Evolutionary conservation across 345 rosid species (phyloP).

Genomic region (Geranium rotundifolium): DNA sequence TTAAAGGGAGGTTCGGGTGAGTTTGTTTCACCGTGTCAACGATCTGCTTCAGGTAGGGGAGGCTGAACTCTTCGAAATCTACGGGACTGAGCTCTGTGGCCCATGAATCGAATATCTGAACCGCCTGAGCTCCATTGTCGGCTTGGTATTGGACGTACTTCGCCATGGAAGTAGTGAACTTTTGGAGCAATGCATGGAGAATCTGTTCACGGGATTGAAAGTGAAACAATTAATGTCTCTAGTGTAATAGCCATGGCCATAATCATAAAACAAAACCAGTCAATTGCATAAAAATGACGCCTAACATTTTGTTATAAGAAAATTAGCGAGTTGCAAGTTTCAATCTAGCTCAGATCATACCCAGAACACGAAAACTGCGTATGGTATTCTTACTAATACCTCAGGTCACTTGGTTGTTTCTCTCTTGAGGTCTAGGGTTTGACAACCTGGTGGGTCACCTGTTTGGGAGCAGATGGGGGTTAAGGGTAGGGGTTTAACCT

Average conservation of each 20-base stretch:
- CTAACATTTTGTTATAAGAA: neutral
- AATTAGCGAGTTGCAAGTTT: neutral
- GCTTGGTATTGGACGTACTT: constrained; percentile 79
- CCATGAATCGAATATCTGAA: constrained; percentile 95
- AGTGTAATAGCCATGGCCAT: neutral
- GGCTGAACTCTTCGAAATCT: constrained; percentile 85
- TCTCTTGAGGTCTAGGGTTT: too few relatives aligned
- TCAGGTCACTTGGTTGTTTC: too few relatives aligned
- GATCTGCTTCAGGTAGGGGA: constrained; percentile 80
- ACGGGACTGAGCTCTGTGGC: constrained; percentile 95
- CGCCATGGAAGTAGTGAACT: constrained; percentile 82
- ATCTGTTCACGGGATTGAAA: constrained; percentile 30
- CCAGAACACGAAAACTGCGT: too few relatives aligned
- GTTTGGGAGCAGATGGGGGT: too few relatives aligned
- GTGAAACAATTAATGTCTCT: constrained; percentile 4
- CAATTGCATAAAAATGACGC: neutral
- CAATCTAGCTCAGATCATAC: neutral
- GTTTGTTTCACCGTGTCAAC: constrained; percentile 74
- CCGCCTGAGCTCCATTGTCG: constrained; percentile 89
- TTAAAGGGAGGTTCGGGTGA: constrained; percentile 79
- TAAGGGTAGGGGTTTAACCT: too few relatives aligned
- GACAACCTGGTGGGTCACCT: too few relatives aligned
- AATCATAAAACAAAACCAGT: too few relatives aligned
- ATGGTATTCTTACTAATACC: too few relatives aligned
- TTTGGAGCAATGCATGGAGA: constrained; percentile 72